Percentiles rank a stretch among this genome's conserved stretches.
These are phyloP conservation scores for Guyanaporus albipodus DNA, from an alignment of 768 basidiomycete genomes.

Conservation along the genomic window DNA sequence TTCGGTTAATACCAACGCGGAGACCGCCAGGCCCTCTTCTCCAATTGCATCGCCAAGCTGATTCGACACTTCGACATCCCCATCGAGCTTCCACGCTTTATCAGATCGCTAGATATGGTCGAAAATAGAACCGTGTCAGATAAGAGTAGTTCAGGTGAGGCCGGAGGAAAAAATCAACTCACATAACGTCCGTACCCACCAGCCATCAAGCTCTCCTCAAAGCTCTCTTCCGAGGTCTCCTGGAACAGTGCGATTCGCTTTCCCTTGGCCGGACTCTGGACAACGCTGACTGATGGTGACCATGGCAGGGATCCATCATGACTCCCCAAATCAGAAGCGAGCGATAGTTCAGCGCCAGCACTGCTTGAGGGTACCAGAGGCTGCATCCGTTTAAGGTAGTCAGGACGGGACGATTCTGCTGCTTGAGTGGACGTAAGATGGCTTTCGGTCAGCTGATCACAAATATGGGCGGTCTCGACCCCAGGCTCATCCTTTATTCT, in stretches of 20 bases:
- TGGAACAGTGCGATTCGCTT: slow-evolving; percentile 72
- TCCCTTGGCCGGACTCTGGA: slow-evolving; percentile 69
- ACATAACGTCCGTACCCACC: slow-evolving; percentile 79
- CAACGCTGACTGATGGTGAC: slow-evolving; percentile 37
- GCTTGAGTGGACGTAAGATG: slow-evolving; percentile 47
- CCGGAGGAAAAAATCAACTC: slow-evolving; percentile 26
- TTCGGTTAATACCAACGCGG: slow-evolving; percentile 37
- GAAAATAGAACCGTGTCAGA: slow-evolving; percentile 8
- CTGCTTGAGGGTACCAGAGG: slow-evolving; percentile 39
- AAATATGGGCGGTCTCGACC: slow-evolving; percentile 59
- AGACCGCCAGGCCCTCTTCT: slow-evolving; percentile 11
- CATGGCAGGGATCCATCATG: slow-evolving; percentile 17
- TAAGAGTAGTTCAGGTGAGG: not conserved
- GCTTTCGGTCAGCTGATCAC: slow-evolving; percentile 49
- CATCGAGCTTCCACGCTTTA: slow-evolving; percentile 18
- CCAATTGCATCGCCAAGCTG: slow-evolving; percentile 8
- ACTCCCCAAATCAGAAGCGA: slow-evolving; percentile 7
- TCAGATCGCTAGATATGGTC: slow-evolving; percentile 25
- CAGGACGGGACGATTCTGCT: slow-evolving; percentile 62
- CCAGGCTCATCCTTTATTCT: slow-evolving; percentile 32
- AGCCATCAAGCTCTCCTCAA: slow-evolving; percentile 80
- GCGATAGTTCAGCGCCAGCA: slow-evolving; percentile 18
- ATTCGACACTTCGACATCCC: slow-evolving; percentile 14
- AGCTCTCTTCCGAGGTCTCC: slow-evolving; percentile 79
- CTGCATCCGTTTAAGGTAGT: slow-evolving; percentile 63